Conservation (phyloP, 2,329 filamentous ascomycete species). For the Alternaria consortialis region DNA sequence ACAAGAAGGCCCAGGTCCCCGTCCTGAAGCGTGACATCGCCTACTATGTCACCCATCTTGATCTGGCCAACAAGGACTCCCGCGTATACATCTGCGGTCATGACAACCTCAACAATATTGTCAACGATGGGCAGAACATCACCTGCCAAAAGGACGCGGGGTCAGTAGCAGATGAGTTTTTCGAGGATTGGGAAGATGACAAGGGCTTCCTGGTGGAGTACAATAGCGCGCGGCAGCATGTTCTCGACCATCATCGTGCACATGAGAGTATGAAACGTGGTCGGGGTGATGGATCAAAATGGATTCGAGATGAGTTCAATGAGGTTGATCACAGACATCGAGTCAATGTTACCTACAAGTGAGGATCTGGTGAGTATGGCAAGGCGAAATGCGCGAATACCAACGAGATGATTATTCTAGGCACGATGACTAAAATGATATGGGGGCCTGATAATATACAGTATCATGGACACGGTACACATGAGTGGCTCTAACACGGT, state of each 20-base stretch:
- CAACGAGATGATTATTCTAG: neutral
- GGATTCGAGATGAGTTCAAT: neutral
- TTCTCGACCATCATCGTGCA: slow-evolving; percentile 19
- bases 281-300: neutral
- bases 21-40: neutral
- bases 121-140: neutral
- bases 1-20: neutral
- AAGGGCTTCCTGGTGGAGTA: slow-evolving; percentile 15
- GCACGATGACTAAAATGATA: neutral
- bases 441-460: neutral
- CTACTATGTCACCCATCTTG: slow-evolving; percentile 11
- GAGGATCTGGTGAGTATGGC: neutral
- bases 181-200: neutral
- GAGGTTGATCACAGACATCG: neutral
- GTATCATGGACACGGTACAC: too few relatives aligned
- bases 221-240: neutral
- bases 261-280: slow-evolving; percentile 14
- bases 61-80: slow-evolving; percentile 3
- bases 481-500: neutral
- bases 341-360: neutral
- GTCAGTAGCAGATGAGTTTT: neutral
- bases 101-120: neutral
- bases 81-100: slow-evolving; percentile 20
- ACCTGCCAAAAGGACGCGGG: neutral
- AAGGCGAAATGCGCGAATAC: neutral